Evolutionary conservation across 305 asterid genomes (phyloP), one percentile per base, ranked within the genome.

Genomic region (Fraxinus velutina): DNA sequence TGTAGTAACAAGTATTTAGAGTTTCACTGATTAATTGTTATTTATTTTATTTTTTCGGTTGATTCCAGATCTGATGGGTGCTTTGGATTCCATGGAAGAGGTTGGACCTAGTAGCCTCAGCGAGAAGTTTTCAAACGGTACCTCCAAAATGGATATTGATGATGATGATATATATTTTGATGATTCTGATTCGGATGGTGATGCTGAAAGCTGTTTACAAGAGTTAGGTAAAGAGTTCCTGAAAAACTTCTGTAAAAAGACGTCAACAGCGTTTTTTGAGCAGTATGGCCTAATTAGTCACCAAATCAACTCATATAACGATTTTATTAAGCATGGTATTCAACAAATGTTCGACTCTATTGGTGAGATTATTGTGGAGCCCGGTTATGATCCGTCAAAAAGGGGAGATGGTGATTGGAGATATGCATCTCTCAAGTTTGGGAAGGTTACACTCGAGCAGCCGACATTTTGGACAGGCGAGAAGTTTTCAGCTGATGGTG

Each of bases 351-450:
- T 96, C 55, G 94, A 93, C 79, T 96, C 97, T 10, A 39, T 94
- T 21, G 99, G 98, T 13, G 99, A 96, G 88, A 83, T 96, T 12
- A 17, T 42, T 29, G 85, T 96, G 0, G 93, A 92, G 81, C 98
- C 98, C 0, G 95, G 97, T 30, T 94, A 87, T 84, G 98, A 96
- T 86, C 94, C 96, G 0, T 90, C 98, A 4, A 94, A 90, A 82
- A 90, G 88, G 85, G 94, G 93, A 24, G 98, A 94, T 37, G 93
- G 90, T 70, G 98, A 90, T 21, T 93, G 99, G 98, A 89, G 85
- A 84, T 89, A 90, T 47, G 98, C 94, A 0, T 85, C 94, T 4
- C 77, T 96, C 39, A 96, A 83, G 82, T 92, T 94, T 86, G 98
- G 98, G 57, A 92, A 94, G 83, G 97, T 94, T 78, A 88, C 81